phyloP scores from a whole-genome alignment of 2,329 filamentous ascomycete species.

The Penicillium sp. region DNA sequence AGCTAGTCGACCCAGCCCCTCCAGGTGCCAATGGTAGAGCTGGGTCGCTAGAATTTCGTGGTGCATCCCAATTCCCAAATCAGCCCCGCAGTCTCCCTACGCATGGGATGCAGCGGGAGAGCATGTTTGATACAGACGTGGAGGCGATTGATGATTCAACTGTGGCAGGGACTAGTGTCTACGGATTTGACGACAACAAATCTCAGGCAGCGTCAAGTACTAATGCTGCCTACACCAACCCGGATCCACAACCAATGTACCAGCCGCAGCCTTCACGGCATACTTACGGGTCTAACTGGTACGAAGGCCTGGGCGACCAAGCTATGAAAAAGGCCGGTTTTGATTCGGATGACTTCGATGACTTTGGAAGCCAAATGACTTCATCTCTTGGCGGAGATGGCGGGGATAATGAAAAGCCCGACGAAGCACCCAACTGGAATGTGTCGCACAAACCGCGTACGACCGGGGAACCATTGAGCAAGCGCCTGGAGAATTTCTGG shows the following conservation, averaged over 20 bases:
- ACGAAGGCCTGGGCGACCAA: conserved; percentile 29
- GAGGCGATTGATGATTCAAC: conserved; percentile 39
- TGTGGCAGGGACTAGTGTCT: conserved; percentile 33
- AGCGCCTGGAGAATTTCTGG: conserved; percentile 34
- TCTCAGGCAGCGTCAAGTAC: conserved; percentile 17
- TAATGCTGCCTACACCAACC: conserved; percentile 17
- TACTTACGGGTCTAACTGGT: conserved; percentile 25
- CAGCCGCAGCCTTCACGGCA: conserved; percentile 23
- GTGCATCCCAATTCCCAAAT: conserved; percentile 14
- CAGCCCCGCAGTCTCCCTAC: conserved; percentile 8
- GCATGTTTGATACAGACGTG: conserved; percentile 38
- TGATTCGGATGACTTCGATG: conserved; percentile 28
- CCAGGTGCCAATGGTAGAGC: conserved; percentile 13
- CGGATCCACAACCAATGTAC: conserved; percentile 17
- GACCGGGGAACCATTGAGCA: conserved; percentile 30
- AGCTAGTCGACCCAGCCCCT: conserved; percentile 17
- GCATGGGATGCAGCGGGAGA: conserved; percentile 18
- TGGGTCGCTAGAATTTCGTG: conserved; percentile 12
- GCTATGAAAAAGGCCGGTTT: conserved; percentile 32
- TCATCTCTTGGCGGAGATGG: conserved; percentile 23
- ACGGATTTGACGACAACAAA: conserved; percentile 27
- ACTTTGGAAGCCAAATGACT: conserved; percentile 25
- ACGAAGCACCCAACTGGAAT: conserved; percentile 25
- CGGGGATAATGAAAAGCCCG: conserved; percentile 26
- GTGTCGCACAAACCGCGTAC: conserved; percentile 22